Base-by-base conservation (phyloP, 495 filamentous ascomycete species). In the Immersiella caudata region DNA sequence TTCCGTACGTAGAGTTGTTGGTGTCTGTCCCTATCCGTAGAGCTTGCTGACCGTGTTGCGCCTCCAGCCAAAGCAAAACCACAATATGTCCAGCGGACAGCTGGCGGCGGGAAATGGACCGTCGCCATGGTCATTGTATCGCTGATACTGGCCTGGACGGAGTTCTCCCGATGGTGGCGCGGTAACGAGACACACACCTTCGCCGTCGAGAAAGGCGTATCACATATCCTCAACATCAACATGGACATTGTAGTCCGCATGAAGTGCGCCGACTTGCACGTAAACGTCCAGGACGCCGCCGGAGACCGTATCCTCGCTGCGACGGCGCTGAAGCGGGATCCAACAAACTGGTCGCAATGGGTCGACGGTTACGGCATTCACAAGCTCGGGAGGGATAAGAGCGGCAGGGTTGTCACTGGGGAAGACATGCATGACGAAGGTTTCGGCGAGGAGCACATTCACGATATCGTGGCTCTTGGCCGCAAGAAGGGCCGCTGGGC, bases 241-340 rank as follows among this genome's bases (percentile, higher is more conserved):
- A 82, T 98, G 35, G 95, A 99, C 81, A 87, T 96, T 33, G 92
- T 97, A 1, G 80, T 98, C n/a, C 83, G 86, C 35, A 99, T 99
- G 95, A 80, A 83, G 71, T 99, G 95, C 83, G 81, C 85, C 36
- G 88, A 93, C 74, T 84, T 99, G 21, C 92, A 96, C 79, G 82
- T 99, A 79, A 99, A 99, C 83, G 94, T 98, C 60, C 95, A 99
- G 81, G 95, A 99, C 78, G 96, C 93, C 16, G 86, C 91, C 0
- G 92, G 95, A 29, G 95, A 99, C 79, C 86, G 91, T 50, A 93
- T 98, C 72, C 84, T 97, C 6, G 95, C 95, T 1, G 92, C 88
- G 14, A 83, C 91, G 12, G 78, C 88, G 60, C 84, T 99, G 60
- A 83, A 82, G 62, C 87, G 85, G 68, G 94, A 98, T 67, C 79